Conservation (phyloP, 306 rosid species). For the Astragalus membranaceus region DNA sequence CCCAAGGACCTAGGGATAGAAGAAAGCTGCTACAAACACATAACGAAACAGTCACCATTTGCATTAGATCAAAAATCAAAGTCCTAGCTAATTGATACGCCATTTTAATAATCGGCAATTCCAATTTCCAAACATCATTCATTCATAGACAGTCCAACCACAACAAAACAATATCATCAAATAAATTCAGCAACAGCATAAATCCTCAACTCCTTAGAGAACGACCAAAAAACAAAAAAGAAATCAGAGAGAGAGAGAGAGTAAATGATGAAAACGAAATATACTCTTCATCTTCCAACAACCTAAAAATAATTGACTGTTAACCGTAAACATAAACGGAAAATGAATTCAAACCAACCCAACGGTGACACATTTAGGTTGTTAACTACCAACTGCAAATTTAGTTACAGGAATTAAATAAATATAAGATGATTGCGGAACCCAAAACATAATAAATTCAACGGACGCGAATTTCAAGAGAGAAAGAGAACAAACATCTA, state of each 20-base stretch:
- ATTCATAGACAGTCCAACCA: constrained; percentile 2
- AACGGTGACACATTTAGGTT: constrained; percentile 29
- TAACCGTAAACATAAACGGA: constrained; percentile 7
- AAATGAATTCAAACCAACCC: constrained; percentile 42
- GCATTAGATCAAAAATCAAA: constrained; percentile 13
- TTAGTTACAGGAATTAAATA: constrained; percentile 19
- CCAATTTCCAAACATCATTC: constrained; percentile 11
- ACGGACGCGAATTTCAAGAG: not conserved
- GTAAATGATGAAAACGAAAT: constrained; percentile 20
- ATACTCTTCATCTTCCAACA: not conserved
- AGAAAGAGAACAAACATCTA: not conserved
- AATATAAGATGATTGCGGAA: not conserved
- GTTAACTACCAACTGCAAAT: constrained; percentile 30
- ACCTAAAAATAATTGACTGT: constrained; percentile 12
- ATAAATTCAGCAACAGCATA: not conserved
- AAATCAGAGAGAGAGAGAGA: not conserved
- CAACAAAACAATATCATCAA: constrained; percentile 22
- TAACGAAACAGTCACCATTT: not conserved
- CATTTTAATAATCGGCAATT: constrained; percentile 14
- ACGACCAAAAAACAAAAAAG: not conserved
- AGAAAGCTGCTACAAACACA: constrained; percentile 1
- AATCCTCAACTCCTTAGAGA: constrained; percentile 12
- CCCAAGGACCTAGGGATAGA: constrained; percentile 10
- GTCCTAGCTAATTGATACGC: not conserved
- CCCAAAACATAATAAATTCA: constrained; percentile 21